These are phyloP conservation scores for Osmanthus fragrans DNA, from an alignment of 257 asterid genomes.

Conservation along the genomic window DNA sequence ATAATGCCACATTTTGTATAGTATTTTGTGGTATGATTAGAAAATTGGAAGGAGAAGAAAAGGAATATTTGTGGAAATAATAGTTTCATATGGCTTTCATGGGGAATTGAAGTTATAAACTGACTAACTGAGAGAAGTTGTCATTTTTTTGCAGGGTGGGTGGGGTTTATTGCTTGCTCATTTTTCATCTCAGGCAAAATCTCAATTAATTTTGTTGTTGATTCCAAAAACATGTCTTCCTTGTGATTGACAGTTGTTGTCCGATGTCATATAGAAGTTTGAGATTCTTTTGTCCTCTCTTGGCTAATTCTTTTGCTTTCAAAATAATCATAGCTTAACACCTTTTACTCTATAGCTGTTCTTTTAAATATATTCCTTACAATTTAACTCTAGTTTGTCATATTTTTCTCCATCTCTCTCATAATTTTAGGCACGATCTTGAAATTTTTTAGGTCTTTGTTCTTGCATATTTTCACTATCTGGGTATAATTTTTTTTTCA, in stretches of 20 bases:
- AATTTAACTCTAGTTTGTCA: not conserved
- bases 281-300: not conserved
- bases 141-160: not conserved
- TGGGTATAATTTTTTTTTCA: constrained; percentile 3
- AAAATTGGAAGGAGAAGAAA: not conserved
- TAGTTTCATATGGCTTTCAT: not conserved
- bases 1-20: too few species aligned
- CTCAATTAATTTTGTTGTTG: not conserved
- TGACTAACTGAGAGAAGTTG: not conserved
- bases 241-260: not conserved
- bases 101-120: not conserved
- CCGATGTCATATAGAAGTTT: too few species aligned
- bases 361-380: not conserved
- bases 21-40: not conserved
- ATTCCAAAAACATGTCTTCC: not conserved
- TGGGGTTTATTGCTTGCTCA: not conserved
- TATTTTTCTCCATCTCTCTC: not conserved
- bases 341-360: not conserved
- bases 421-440: not conserved
- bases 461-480: not conserved
- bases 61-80: not conserved
- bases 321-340: not conserved
- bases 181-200: not conserved
- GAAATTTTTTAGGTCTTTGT: not conserved
- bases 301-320: not conserved